These are phyloP conservation scores for Colletotrichum endophyticum DNA, from an alignment of 2,329 filamentous ascomycete genomes.

Conservation along the genomic window DNA sequence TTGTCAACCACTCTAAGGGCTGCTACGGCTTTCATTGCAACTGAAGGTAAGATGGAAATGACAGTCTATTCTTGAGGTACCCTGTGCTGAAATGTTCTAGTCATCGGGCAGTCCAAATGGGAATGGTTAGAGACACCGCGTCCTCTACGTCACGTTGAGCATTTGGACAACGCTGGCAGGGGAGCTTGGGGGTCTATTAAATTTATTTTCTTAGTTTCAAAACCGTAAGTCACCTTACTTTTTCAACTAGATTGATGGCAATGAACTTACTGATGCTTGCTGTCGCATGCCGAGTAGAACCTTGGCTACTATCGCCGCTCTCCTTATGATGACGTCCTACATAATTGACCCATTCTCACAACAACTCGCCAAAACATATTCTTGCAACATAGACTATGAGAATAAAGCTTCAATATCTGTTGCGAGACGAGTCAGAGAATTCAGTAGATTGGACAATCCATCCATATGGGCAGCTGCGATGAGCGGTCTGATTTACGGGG, in stretches of 20 bases:
- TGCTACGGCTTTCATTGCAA: not conserved
- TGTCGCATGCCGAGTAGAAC: not conserved
- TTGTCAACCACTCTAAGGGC: not conserved
- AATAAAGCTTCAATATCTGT: not conserved
- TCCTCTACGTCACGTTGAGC: not conserved
- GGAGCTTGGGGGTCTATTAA: not conserved
- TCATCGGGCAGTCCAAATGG: not conserved
- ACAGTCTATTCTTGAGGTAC: not conserved
- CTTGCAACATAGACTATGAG: not conserved
- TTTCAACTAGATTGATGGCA: too few species aligned
- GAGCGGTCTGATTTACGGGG: not conserved
- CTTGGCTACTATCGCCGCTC: not conserved
- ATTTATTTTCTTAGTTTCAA: not conserved
- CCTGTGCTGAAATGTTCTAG: not conserved
- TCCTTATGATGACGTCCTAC: not conserved
- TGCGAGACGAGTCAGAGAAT: not conserved
- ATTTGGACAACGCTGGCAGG: not conserved
- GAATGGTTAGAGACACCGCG: not conserved
- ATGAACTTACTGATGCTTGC: too few species aligned
- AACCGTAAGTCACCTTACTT: not conserved
- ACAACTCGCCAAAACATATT: not conserved
- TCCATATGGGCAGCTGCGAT: not conserved
- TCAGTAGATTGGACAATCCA: too few species aligned
- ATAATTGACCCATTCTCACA: not conserved
- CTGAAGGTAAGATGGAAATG: not conserved